phyloP scores from a whole-genome alignment of 1,284 basidiomycete genomes.

The Ganoderma lucidum region DNA sequence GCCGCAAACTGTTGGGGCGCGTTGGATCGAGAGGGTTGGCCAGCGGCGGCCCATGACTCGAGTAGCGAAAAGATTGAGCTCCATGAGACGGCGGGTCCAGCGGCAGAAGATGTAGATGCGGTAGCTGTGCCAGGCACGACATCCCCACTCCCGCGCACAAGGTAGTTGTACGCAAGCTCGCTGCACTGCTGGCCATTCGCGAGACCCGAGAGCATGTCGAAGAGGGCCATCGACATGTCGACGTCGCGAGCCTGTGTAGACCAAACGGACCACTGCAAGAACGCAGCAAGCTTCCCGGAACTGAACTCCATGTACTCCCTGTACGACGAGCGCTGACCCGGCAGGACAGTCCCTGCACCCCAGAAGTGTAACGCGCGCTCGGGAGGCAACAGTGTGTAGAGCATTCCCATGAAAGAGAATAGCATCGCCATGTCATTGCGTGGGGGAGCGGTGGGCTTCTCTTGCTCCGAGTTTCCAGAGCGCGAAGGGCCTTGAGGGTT shows the following conservation, averaged over 20 bases:
- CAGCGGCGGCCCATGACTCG: slow-evolving; percentile 56
- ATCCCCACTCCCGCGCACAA: slow-evolving; percentile 72
- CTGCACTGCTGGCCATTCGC: slow-evolving; percentile 87
- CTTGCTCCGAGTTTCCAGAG: slow-evolving; percentile 41
- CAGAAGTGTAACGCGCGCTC: slow-evolving; percentile 88
- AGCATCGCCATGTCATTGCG: slow-evolving; percentile 88
- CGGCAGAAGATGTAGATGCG: slow-evolving; percentile 40
- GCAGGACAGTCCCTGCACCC: slow-evolving; percentile 66
- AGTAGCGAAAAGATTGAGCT: slow-evolving; percentile 60
- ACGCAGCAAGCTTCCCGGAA: slow-evolving; percentile 75
- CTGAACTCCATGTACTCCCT: slow-evolving; percentile 64
- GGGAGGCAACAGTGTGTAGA: slow-evolving; percentile 78
- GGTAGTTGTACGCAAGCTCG: slow-evolving; percentile 86
- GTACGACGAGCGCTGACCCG: slow-evolving; percentile 53
- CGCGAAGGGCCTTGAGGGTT: slow-evolving; percentile 40
- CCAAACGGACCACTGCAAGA: slow-evolving; percentile 90
- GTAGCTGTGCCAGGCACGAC: slow-evolving; percentile 62
- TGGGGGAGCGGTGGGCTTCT: slow-evolving; percentile 47
- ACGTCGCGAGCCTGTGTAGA: slow-evolving; percentile 79
- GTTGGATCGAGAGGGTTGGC: slow-evolving; percentile 37
- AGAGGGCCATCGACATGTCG: slow-evolving; percentile 81
- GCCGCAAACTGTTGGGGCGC: slow-evolving; percentile 36
- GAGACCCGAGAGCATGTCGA: slow-evolving; percentile 90
- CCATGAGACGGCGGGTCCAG: slow-evolving; percentile 54
- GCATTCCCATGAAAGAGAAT: slow-evolving; percentile 82